Base-by-base conservation (phyloP, 371 early-diverging fungal species). In the Chytridium lagenaria region DNA sequence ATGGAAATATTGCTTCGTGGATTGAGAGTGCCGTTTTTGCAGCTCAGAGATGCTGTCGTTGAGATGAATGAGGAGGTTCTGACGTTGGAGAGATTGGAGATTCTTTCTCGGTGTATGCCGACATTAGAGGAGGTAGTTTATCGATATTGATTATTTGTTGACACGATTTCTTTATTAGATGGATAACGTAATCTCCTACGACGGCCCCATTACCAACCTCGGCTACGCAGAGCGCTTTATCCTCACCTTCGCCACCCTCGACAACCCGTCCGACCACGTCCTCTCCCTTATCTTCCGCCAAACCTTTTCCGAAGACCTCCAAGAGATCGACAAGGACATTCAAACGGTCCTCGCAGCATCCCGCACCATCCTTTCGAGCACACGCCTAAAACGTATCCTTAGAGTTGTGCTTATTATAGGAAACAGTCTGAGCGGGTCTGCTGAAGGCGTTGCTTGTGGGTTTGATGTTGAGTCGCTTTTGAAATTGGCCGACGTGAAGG, bases 381-480 rank as follows among this genome's bases (percentile, higher is more conserved):
- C 57, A 63, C 71, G 83, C 1, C 84, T 93, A 40, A 84, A 85
- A 70, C 80, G 80, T 63, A 77, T 93, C 15, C 74, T 93, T 16
- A 85, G 90, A 88, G 84, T 87, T 0, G 87, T 93, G 2, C 81
- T 95, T 49, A 83, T 89, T 0, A 84, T 95, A 70, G 95, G 95
- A 0, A 95, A 95, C 77, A 90, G 89, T 72, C 70, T 95, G 64
- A 95, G 94, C 76, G 83, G 88, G 33, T 89, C 91, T 7, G 89
- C 90, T 77, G 87, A 94, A 30, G 95, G 95, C 19, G 89, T 91
- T 77, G 94, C 94, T 1, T 84, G 82, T 73, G 94, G 94, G 0
- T 95, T 92, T 77, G 86, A 87, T 61, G 72, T 95, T 23, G 90
- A 92, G 39, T 88, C 90, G 0, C 73, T 94, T 5, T 79, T 91